Evolutionary conservation across 1,139 yeast genomes (phyloP), one percentile per base, ranked within the genome.

Genomic region (Candida neerlandica): DNA sequence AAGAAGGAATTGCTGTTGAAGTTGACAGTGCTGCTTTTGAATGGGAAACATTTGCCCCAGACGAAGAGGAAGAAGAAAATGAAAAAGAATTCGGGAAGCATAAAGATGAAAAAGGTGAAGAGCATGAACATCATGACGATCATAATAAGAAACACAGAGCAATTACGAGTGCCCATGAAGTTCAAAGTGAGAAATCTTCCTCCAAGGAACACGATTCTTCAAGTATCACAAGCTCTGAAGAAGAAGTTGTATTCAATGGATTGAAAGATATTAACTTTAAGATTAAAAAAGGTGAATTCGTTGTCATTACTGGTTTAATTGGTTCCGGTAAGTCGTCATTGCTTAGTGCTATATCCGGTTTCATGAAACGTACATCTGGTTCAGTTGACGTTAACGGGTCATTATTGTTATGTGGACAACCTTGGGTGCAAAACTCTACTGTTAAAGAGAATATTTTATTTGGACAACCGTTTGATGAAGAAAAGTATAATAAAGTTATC

Each of bases 301-400:
- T 86, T 5, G 84, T 85, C 52, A 73, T 87, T n/a, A 84, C 89
- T 1, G 95, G 95, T 33, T 63, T 81, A 6, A 83, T 86, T 59
- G 94, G 94, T 2, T 73, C 88, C 0, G 95, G 95, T 44, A 86
- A 87, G 58, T 73, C 88, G 0, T 82, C 90, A 2, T 67, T 86
- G 44, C 70, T 86, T 40, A 69, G 70, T 54, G 84, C 84, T 0
- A 57, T 81, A 50, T 69, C 78, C 38, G 90, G 91, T 0, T 67
- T 74, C 44, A 82, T 82, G 86, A 73, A 68, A 42, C 67, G 73
- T 45, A 65, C 64, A 0, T 29, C 55, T 0, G 86, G 86, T 37
- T 34, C 59, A 0, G 61, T 80, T 2, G 62, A 63, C 48, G 66
- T 73, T 2, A 67, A 73, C 54, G 82, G 82, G 12, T 61, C 69